phyloP scores from a whole-genome alignment of 352 stramenopile genomes.

The Globisporangium canariense region DNA sequence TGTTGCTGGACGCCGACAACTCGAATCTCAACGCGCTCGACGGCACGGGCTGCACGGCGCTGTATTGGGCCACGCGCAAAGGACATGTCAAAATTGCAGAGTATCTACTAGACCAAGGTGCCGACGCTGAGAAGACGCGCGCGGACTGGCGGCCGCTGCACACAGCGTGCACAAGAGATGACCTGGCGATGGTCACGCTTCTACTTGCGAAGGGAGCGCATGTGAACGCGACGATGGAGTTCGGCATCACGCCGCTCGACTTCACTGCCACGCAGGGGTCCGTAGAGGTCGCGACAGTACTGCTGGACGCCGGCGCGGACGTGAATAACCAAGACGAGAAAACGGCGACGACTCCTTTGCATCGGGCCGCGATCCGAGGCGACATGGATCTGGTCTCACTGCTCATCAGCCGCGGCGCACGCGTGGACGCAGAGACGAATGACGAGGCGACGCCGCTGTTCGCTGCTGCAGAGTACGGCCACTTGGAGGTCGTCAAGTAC shows the following conservation, averaged over 20 bases:
- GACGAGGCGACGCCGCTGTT: slow-evolving; percentile 14
- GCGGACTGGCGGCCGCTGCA: slow-evolving; percentile 18
- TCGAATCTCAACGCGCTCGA: slow-evolving; percentile 12
- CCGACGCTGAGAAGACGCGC: slow-evolving; percentile 10
- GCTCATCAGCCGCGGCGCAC: slow-evolving; percentile 10
- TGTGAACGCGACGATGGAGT: slow-evolving; percentile 17
- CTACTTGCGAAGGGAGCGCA: slow-evolving; percentile 16
- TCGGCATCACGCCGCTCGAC: slow-evolving; percentile 17
- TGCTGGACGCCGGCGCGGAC: slow-evolving; percentile 17
- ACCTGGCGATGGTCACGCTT: slow-evolving; percentile 16
- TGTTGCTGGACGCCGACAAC: slow-evolving; percentile 3
- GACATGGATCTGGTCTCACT: slow-evolving; percentile 12
- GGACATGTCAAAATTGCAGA: slow-evolving; percentile 8
- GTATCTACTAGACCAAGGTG: slow-evolving; percentile 14
- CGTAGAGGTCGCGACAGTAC: slow-evolving; percentile 11
- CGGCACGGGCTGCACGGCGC: slow-evolving; percentile 14
- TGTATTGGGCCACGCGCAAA: slow-evolving; percentile 18
- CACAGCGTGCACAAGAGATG: slow-evolving; percentile 16
- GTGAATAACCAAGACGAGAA: slow-evolving; percentile 20
- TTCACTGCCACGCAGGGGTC: slow-evolving; percentile 14
- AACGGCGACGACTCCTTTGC: slow-evolving; percentile 17
- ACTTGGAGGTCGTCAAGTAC: slow-evolving; percentile 15
- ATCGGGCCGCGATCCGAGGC: slow-evolving; percentile 18
- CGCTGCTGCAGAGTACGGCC: slow-evolving; percentile 16
- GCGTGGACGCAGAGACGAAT: slow-evolving; percentile 13